These are phyloP conservation scores for Tremellales sp. DNA, from an alignment of 1,284 basidiomycete species.

Conservation along the genomic window DNA sequence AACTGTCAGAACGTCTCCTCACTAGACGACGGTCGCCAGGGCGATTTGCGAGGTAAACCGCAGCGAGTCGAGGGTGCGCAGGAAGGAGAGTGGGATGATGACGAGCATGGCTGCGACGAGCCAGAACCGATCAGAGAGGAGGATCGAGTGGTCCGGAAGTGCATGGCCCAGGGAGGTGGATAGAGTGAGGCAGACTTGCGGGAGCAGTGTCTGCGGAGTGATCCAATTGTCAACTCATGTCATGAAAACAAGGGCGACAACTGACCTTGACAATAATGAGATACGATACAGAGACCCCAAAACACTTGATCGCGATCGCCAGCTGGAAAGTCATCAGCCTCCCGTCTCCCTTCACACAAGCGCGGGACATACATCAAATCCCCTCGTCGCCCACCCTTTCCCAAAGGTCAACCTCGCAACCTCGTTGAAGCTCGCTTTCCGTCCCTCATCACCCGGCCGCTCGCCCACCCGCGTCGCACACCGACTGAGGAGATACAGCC, in stretches of 20 bases:
- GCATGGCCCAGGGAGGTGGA: constrained; percentile 62
- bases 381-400: constrained; percentile 44
- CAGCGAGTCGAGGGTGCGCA: constrained; percentile 68
- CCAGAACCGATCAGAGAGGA: constrained; percentile 77
- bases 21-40: constrained; percentile 54
- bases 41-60: constrained; percentile 51
- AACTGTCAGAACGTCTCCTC: constrained; percentile 51
- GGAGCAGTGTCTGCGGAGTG: constrained; percentile 62
- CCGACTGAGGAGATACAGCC: constrained; percentile 81
- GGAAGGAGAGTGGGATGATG: constrained; percentile 81
- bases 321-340: constrained; percentile 55
- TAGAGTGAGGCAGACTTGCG: constrained; percentile 82
- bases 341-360: neutral
- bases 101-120: constrained; percentile 75
- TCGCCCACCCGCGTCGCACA: constrained; percentile 70
- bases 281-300: constrained; percentile 94
- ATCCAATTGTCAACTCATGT: neutral
- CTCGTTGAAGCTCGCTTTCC: constrained; percentile 78
- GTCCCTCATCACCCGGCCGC: constrained; percentile 48
- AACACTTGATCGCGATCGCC: constrained; percentile 94
- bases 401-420: constrained; percentile 76
- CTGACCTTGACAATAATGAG: constrained; percentile 85
- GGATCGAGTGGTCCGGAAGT: constrained; percentile 57
- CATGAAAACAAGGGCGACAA: neutral
- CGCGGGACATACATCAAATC: constrained; percentile 41